Conservation (phyloP, 2,329 filamentous ascomycete species). For the Rhynchosporium graminicola region DNA sequence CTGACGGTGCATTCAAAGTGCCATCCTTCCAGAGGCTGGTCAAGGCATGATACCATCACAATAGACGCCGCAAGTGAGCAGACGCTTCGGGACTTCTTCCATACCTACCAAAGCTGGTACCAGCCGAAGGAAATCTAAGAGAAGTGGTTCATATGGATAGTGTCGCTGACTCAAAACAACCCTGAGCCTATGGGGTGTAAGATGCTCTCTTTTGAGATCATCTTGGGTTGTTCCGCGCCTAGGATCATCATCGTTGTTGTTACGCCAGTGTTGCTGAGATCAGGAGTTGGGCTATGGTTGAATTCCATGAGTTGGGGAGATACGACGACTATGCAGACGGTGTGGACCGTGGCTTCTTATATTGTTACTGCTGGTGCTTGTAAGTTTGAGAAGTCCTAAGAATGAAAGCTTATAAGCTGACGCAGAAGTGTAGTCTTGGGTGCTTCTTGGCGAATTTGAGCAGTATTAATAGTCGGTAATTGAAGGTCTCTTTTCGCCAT, state of each 20-base stretch:
- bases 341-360: not conserved
- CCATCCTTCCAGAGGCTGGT: no score
- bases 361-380: not conserved
- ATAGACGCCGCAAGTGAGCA: no score
- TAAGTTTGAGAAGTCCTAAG: not conserved
- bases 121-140: no score
- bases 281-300: not conserved
- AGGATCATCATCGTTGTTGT: not conserved
- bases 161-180: no score
- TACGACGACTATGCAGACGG: not conserved
- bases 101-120: no score
- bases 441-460: not conserved
- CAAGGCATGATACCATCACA: no score
- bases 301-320: not conserved
- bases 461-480: not conserved
- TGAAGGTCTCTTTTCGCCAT: not conserved
- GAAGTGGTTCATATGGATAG: no score
- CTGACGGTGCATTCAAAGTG: no score
- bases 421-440: not conserved
- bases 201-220: not conserved
- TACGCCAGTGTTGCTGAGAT: not conserved
- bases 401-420: not conserved
- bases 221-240: not conserved
- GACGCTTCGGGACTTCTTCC: no score
- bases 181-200: not conserved